These are phyloP conservation scores for Selaginella tamariscina DNA, from an alignment of 75 land plant genomes.

Conservation along the genomic window DNA sequence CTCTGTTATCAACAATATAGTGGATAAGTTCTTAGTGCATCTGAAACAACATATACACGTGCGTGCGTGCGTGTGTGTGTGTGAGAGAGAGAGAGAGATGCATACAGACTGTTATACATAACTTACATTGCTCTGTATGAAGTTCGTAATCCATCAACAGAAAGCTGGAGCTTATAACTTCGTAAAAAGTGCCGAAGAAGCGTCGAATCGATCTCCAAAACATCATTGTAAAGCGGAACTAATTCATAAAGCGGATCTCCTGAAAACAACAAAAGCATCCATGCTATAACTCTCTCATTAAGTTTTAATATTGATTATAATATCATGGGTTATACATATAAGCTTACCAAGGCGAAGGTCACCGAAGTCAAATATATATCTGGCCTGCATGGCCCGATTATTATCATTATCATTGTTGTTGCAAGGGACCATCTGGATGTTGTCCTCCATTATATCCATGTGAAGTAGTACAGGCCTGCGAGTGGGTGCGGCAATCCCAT, in stretches of 20 bases:
- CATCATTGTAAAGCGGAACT: conserved; percentile 63
- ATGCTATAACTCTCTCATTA: not conserved
- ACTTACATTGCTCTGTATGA: conserved; percentile 89
- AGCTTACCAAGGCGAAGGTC: conserved; percentile 60
- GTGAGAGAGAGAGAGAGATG: not conserved
- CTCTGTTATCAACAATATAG: not conserved
- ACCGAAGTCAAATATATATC: conserved; percentile 81
- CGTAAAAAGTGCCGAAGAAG: conserved; percentile 44
- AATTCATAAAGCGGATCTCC: conserved; percentile 87
- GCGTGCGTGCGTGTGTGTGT: not conserved
- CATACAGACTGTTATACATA: not conserved
- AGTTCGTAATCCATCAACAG: conserved; percentile 16
- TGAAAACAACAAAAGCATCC: conserved; percentile 16
- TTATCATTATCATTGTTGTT: conserved; percentile 2
- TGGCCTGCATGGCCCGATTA: conserved; percentile 25
- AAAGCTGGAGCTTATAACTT: conserved; percentile 60
- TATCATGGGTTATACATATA: not conserved
- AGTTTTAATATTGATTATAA: not conserved
- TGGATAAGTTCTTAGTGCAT: not conserved
- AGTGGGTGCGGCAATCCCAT: conserved; percentile 26
- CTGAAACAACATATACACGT: not conserved
- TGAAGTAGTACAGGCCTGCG: conserved; percentile 66
- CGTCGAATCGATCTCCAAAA: conserved; percentile 46
- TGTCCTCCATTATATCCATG: conserved; percentile 94
- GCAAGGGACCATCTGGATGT: conserved; percentile 55